Evolutionary conservation across 352 stramenopile genomes (phyloP).

Genomic region (Globisporangium mamillatum): DNA sequence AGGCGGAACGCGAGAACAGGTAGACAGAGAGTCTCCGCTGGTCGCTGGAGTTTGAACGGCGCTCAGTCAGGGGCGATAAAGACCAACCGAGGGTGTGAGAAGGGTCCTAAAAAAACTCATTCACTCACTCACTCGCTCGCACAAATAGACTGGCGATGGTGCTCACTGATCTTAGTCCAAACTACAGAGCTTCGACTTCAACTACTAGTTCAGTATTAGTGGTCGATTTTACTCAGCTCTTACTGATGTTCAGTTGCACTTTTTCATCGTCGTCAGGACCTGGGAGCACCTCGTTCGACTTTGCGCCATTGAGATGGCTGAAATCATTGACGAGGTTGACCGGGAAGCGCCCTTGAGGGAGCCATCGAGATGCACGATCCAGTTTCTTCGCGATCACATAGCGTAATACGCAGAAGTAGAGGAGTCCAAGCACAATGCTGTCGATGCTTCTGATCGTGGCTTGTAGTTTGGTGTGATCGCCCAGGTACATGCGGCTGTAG

Average conservation of each 20-base stretch:
- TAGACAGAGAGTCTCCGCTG: not conserved
- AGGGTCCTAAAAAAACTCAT: not conserved
- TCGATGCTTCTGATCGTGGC: conserved; percentile 35
- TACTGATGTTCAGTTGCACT: not conserved
- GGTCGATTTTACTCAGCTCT: not conserved
- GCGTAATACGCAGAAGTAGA: conserved; percentile 46
- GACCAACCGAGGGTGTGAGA: not conserved
- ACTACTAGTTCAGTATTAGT: not conserved
- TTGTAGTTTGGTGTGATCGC: conserved; percentile 52
- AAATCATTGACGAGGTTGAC: not conserved
- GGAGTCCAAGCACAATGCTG: conserved; percentile 33
- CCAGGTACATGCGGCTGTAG: conserved; percentile 58
- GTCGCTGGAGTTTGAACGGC: not conserved
- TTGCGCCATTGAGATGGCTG: not conserved
- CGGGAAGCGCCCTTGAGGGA: not conserved
- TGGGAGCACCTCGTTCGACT: not conserved
- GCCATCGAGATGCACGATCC: conserved; percentile 2
- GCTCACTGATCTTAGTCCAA: not conserved
- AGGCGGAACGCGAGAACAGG: not conserved
- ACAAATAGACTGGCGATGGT: not conserved
- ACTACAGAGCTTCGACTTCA: not conserved
- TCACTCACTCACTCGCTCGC: no score
- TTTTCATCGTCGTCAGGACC: not conserved
- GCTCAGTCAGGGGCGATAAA: not conserved
- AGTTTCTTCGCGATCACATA: conserved; percentile 30